Evolutionary conservation across 2,329 filamentous ascomycete genomes (phyloP), one percentile per base, ranked within the genome.

Genomic region (Dactylellina cionopaga): DNA sequence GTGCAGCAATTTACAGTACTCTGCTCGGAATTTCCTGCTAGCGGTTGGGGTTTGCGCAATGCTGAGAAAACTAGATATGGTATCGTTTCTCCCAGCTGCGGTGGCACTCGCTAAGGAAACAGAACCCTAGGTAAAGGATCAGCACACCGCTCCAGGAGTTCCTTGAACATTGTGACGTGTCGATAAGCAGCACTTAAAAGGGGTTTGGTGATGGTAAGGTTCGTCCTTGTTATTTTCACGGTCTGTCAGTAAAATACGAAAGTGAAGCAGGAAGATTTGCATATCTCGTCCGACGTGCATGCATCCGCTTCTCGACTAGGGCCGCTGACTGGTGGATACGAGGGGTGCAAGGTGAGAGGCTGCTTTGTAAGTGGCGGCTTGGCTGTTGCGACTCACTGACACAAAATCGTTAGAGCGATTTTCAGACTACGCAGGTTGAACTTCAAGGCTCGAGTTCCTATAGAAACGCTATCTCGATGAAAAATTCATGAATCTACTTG

Each of bases 241-340:
- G 15, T 59, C 39, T 44, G 47, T 13, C 19, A 59, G 29, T 15
- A 59, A 33, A 5, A 15, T 59, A n/a, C n/a, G n/a, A n/a, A n/a
- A n/a, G n/a, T n/a, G n/a, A n/a, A n/a, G n/a, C n/a, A n/a, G n/a
- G 13, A 59, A 59, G 19, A 59, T 47, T 5, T 59, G 39, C 39
- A 59, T 13, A 22, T 59, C 55, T 31, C 55, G n/a, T n/a, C n/a
- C n/a, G n/a, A n/a, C n/a, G n/a, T n/a, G n/a, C n/a, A n/a, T n/a
- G n/a, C n/a, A n/a, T n/a, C n/a, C n/a, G n/a, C n/a, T n/a, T n/a
- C n/a, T n/a, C n/a, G n/a, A n/a, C n/a, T n/a, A n/a, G n/a, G n/a
- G n/a, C n/a, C n/a, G n/a, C n/a, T n/a, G n/a, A n/a, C n/a, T n/a
- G n/a, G n/a, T n/a, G n/a, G n/a, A n/a, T n/a, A n/a, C n/a, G n/a